Percentiles rank a stretch among this genome's conserved stretches.
These are phyloP conservation scores for Penicillium taxi DNA, from an alignment of 495 filamentous ascomycete species.

Conservation along the genomic window DNA sequence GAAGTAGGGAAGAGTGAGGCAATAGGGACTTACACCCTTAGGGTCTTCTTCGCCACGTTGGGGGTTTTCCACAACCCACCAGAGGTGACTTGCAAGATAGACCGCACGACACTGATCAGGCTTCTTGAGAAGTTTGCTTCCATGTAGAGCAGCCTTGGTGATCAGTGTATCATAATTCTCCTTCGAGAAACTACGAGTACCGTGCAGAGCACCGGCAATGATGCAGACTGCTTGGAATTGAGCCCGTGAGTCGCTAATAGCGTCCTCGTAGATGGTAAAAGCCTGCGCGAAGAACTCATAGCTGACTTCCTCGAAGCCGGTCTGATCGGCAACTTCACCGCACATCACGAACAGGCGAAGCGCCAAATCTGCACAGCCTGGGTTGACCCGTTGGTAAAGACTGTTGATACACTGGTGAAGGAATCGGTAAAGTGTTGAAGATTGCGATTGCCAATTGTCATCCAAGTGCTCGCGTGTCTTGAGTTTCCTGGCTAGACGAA, in stretches of 20 bases:
- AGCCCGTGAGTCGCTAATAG: slow-evolving; percentile 85
- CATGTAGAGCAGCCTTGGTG: slow-evolving; percentile 93
- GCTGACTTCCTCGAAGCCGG: slow-evolving; percentile 85
- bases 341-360: slow-evolving; percentile 85
- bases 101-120: slow-evolving; percentile 96
- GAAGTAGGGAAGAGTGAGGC: background rate
- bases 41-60: slow-evolving; percentile 75
- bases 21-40: slow-evolving; percentile 54
- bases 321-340: slow-evolving; percentile 88
- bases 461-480: slow-evolving; percentile 91
- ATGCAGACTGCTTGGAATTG: slow-evolving; percentile 98
- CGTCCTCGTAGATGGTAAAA: slow-evolving; percentile 96
- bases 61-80: slow-evolving; percentile 91
- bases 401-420: slow-evolving; percentile 78
- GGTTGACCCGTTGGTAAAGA: slow-evolving; percentile 80
- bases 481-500: slow-evolving; percentile 82
- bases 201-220: slow-evolving; percentile 81
- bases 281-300: slow-evolving; percentile 99
- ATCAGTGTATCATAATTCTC: slow-evolving; percentile 99
- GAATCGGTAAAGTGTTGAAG: slow-evolving; percentile 86
- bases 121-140: slow-evolving; percentile 95
- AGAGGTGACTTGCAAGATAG: slow-evolving; percentile 90
- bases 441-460: slow-evolving; percentile 89
- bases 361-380: slow-evolving; percentile 73
- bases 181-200: slow-evolving; percentile 76